A percentile compares a stretch with the other conserved stretches of the same genome.
Conservation (phyloP, 1,139 yeast genomes). For the Yamadazyma mexicana region DNA sequence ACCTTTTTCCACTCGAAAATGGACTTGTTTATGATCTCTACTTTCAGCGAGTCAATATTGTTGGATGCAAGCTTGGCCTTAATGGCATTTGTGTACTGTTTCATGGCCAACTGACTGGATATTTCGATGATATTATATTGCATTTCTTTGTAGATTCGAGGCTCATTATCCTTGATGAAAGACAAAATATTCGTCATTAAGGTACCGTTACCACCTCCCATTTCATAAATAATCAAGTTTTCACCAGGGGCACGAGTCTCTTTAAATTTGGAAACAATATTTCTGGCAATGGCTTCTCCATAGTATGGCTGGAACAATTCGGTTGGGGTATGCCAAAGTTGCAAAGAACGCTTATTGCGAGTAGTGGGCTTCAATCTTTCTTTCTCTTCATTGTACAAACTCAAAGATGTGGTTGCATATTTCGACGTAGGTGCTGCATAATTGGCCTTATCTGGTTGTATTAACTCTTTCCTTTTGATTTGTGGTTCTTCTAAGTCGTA, state of each 20-base stretch:
- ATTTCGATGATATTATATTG: slow-evolving; percentile 78
- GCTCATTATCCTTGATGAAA: slow-evolving; percentile 61
- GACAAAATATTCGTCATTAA: slow-evolving; percentile 77
- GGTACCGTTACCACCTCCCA: slow-evolving; percentile 93
- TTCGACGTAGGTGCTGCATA: slow-evolving; percentile 21
- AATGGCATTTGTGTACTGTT: slow-evolving; percentile 50
- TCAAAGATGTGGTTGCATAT: slow-evolving; percentile 36
- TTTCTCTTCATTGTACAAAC: slow-evolving; percentile 32
- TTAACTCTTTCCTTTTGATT: slow-evolving; percentile 17
- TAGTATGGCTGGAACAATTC: slow-evolving; percentile 81
- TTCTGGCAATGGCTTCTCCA: slow-evolving; percentile 81
- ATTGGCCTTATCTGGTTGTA: slow-evolving; percentile 15
- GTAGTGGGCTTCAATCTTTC: slow-evolving; percentile 13
- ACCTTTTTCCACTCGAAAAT: slow-evolving; percentile 71
- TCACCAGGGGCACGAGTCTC: slow-evolving; percentile 50
- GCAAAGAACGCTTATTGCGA: slow-evolving; percentile 46
- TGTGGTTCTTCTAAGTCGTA: slow-evolving; percentile 39
- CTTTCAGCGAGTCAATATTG: slow-evolving; percentile 48
- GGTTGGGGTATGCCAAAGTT: slow-evolving; percentile 90
- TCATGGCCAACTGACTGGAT: slow-evolving; percentile 63
- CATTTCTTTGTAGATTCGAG: slow-evolving; percentile 69
- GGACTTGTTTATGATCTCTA: slow-evolving; percentile 69
- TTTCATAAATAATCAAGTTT: slow-evolving; percentile 74
- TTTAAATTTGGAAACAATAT: slow-evolving; percentile 68
- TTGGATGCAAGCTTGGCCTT: slow-evolving; percentile 33